Base-by-base conservation (phyloP, 2,329 filamentous ascomycete species). In the Didymella exigua region DNA sequence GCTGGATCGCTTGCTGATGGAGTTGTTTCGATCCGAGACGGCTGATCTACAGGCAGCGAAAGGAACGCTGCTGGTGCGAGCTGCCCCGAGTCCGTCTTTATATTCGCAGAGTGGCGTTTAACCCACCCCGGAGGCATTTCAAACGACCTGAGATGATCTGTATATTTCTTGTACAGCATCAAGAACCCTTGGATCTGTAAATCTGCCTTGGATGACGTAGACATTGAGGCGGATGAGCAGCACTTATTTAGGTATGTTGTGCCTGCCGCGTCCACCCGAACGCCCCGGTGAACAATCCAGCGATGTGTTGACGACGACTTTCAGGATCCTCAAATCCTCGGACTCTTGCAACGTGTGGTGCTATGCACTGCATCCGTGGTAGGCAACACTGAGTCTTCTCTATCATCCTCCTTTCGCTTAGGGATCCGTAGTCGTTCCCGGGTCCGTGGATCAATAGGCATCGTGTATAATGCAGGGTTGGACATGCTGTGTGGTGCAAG, bases 31-130 rank as follows among this genome's bases (percentile, higher is more conserved):
- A 9, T 18, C 19, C 11, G 21, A 29, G 27, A 30, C 16, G 47
- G 30, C 11, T 44, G 31, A 33, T 38, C 26, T 0, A 31, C 13
- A 13, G 40, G 40, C 2, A 51, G 33, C 6, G 48, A 44, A 1
- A 33, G 40, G 11, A 51, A 51, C 16, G 40, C 31, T 31, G 40
- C 48, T 31, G 14, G 26, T 23, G 40, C 24, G 14, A 51, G 40
- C 11, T 41, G 26, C 7, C 10, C n/a, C 9, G 48, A 38, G 14
- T 29, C 18, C 2, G 14, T 44, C 24, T 24, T 10, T 14, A 11
- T 18, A 14, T 18, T 23, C n/a, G 3, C 14, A 21, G 23, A 27
- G 27, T 51, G 31, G 18, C 5, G 7, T 10, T 24, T 9, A n/a
- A 9, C 26, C 48, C 40, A 44, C 33, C 23, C 19, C 14, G 31